Percentiles rank a stretch among this genome's conserved stretches.
These are phyloP conservation scores for Astrothelium macrocarpum DNA, from an alignment of 495 filamentous ascomycete genomes.

Conservation along the genomic window DNA sequence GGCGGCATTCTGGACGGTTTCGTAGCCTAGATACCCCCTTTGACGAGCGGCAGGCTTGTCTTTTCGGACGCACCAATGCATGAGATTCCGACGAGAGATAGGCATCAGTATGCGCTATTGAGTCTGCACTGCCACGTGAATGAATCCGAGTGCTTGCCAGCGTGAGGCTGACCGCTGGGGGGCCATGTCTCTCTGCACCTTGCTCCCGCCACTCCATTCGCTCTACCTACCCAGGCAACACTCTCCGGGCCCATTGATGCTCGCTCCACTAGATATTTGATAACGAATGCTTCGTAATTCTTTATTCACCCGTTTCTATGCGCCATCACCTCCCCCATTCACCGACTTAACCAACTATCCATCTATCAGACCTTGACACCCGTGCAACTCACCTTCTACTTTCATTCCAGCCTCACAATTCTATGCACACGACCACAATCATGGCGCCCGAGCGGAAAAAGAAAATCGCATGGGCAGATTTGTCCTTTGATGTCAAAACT, in stretches of 20 bases:
- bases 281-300: not conserved
- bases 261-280: not conserved
- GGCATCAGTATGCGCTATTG: not conserved
- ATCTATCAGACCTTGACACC: not conserved
- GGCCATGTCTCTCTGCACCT: too few species aligned
- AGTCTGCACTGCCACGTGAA: not conserved
- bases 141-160: not conserved
- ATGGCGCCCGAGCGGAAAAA: not conserved
- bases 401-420: not conserved
- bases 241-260: too few species aligned
- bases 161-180: not conserved
- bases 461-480: constrained; percentile 17
- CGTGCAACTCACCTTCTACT: not conserved
- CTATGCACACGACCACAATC: not conserved
- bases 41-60: not conserved
- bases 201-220: too few species aligned
- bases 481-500: constrained; percentile 32
- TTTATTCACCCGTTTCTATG: not conserved
- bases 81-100: too few species aligned
- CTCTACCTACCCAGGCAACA: too few species aligned
- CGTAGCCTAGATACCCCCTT: not conserved
- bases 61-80: too few species aligned
- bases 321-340: not conserved
- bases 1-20: not conserved
- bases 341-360: not conserved